Conservation (phyloP, 352 stramenopile genomes). For the Phytophthora europaea region DNA sequence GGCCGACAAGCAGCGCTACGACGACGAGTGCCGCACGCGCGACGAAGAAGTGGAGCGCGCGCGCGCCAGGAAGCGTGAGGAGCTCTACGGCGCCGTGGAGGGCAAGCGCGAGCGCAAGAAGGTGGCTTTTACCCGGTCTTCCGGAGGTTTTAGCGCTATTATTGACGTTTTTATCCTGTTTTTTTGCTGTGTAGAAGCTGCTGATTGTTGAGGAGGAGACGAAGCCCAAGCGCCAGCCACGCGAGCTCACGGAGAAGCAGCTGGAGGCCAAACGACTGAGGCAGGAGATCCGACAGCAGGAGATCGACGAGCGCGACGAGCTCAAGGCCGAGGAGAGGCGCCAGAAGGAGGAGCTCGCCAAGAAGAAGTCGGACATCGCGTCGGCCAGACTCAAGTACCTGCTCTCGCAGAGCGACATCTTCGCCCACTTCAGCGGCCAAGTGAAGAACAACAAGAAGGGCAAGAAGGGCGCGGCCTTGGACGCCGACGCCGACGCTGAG, state of each 20-base stretch:
- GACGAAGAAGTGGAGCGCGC: constrained; percentile 81
- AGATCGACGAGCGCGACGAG: constrained; percentile 73
- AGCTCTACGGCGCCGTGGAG: constrained; percentile 75
- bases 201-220: constrained; percentile 53
- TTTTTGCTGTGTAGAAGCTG: constrained; percentile 35
- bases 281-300: constrained; percentile 82
- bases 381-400: constrained; percentile 94
- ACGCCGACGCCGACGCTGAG: constrained; percentile 70
- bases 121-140: constrained; percentile 20
- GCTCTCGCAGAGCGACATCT: constrained; percentile 97
- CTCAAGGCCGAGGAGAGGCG: constrained; percentile 79
- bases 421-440: constrained; percentile 97
- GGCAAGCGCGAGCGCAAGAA: constrained; percentile 88
- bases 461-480: constrained; percentile 29
- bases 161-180: constrained; percentile 14
- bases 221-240: constrained; percentile 51
- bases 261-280: constrained; percentile 72
- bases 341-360: constrained; percentile 82
- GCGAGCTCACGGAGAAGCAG: constrained; percentile 76
- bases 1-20: constrained; percentile 72
- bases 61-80: constrained; percentile 79
- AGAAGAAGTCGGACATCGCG: constrained; percentile 85
- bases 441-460: constrained; percentile 69
- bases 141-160: not conserved
- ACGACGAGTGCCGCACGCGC: constrained; percentile 77